These are phyloP conservation scores for Hymenoscyphus repandus DNA, from an alignment of 2,329 filamentous ascomycete species.

Conservation along the genomic window DNA sequence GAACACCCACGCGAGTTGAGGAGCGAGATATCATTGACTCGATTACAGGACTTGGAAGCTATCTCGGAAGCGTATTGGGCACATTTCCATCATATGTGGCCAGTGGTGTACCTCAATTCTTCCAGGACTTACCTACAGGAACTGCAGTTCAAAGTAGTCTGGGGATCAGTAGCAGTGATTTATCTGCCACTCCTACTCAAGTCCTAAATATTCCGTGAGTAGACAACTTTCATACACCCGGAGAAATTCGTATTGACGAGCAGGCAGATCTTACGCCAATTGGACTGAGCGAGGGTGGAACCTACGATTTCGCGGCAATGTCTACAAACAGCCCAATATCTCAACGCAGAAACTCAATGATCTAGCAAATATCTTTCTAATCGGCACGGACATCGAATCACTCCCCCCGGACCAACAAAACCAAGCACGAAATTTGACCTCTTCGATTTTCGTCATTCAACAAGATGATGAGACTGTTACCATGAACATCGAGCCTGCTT, in stretches of 20 bases:
- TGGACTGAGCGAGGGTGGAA: constrained; percentile 77
- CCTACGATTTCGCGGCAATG: constrained; percentile 70
- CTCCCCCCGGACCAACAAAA: constrained; percentile 54
- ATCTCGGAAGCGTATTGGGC: constrained; percentile 48
- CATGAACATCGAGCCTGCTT: constrained; percentile 55
- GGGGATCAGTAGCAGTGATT: constrained; percentile 51
- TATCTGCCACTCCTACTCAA: constrained; percentile 60
- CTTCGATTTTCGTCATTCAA: constrained; percentile 70
- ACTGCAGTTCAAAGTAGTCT: constrained; percentile 55
- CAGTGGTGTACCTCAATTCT: constrained; percentile 62
- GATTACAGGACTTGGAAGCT: constrained; percentile 43
- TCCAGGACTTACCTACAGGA: constrained; percentile 60
- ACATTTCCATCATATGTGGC: constrained; percentile 55
- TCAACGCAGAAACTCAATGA: constrained; percentile 59
- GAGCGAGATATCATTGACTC: constrained; percentile 40
- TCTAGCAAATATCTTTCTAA: constrained; percentile 65
- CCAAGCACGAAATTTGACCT: constrained; percentile 69
- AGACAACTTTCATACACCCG: background rate
- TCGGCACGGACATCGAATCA: constrained; percentile 55
- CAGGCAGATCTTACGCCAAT: constrained; percentile 58
- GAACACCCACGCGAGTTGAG: constrained; percentile 35
- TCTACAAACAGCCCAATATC: constrained; percentile 74
- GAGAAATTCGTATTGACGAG: constrained; percentile 7
- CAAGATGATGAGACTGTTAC: constrained; percentile 59
- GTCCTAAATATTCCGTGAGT: constrained; percentile 62